Percentiles rank a stretch among this genome's conserved stretches.
Evolutionary conservation across 2,329 filamentous ascomycete genomes (phyloP).

Genomic region (Colletotrichum plurivorum): DNA sequence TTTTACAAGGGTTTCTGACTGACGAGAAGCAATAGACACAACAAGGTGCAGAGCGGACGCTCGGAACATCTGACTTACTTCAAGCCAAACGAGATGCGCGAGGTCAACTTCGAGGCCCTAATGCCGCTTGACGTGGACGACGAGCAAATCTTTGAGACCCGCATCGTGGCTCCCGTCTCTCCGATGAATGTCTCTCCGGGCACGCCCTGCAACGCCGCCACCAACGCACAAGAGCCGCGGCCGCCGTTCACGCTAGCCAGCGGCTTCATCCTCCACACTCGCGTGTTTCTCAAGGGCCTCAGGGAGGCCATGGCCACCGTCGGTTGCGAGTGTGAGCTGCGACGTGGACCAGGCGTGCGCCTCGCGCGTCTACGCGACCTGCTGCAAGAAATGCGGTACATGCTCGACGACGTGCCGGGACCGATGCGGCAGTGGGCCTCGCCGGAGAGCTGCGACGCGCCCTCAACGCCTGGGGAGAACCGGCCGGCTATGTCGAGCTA

Average conservation of each 20-base stretch:
- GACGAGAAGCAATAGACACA: slow-evolving; percentile 36
- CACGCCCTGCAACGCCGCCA: slow-evolving; percentile 23
- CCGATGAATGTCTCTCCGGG: slow-evolving; percentile 10
- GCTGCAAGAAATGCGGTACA: slow-evolving; percentile 48
- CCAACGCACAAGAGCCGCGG: not conserved
- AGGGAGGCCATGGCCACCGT: slow-evolving; percentile 39
- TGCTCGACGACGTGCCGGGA: slow-evolving; percentile 47
- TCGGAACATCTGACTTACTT: slow-evolving; percentile 46
- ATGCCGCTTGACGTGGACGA: slow-evolving; percentile 51
- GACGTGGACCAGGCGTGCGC: slow-evolving; percentile 36
- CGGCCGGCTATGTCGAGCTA: slow-evolving; percentile 19
- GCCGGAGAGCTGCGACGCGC: slow-evolving; percentile 2
- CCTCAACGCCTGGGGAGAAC: slow-evolving; percentile 9
- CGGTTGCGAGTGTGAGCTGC: slow-evolving; percentile 34
- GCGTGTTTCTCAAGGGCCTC: slow-evolving; percentile 45
- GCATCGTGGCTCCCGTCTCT: slow-evolving; percentile 27
- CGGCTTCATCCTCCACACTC: slow-evolving; percentile 48
- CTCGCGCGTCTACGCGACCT: slow-evolving; percentile 45
- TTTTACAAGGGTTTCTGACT: no score
- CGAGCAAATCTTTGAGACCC: slow-evolving; percentile 48
- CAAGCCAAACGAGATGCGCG: slow-evolving; percentile 46
- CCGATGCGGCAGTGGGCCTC: slow-evolving; percentile 45
- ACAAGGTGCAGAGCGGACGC: slow-evolving; percentile 43
- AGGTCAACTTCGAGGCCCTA: slow-evolving; percentile 50
- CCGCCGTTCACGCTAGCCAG: slow-evolving; percentile 43